Percentiles rank a stretch among this genome's conserved stretches.
These are phyloP conservation scores for Aurinia saxatilis DNA, from an alignment of 345 rosid species.

Conservation along the genomic window DNA sequence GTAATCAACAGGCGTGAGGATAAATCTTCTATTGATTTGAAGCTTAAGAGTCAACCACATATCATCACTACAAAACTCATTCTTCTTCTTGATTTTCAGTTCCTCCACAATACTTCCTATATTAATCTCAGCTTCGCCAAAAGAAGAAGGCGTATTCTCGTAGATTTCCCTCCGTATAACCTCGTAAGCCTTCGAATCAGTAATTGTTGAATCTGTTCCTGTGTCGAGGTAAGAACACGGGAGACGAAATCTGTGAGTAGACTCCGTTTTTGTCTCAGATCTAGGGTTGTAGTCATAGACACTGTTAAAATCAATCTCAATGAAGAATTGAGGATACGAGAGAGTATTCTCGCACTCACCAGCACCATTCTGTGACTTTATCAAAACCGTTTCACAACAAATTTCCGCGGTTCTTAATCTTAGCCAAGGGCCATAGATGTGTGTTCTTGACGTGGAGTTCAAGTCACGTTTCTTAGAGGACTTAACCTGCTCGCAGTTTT, in stretches of 20 bases:
- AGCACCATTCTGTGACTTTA: background rate
- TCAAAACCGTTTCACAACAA: background rate
- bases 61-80: background rate
- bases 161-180: too few species aligned
- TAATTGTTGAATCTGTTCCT: background rate
- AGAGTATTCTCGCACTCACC: background rate
- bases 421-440: conserved; percentile 19
- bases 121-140: background rate
- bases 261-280: accelerated
- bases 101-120: background rate
- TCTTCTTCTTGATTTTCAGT: background rate
- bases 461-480: background rate
- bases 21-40: background rate
- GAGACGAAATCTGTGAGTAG: background rate
- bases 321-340: conserved; percentile 17
- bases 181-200: too few species aligned
- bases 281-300: background rate
- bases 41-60: conserved; percentile 9
- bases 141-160: too few species aligned
- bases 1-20: background rate
- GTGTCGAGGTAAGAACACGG: too few species aligned
- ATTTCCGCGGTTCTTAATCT: background rate
- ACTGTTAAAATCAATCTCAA: background rate
- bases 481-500: background rate
- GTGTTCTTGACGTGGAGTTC: conserved; percentile 7